Evolutionary conservation across 495 filamentous ascomycete genomes (phyloP), one percentile per base, ranked within the genome.

Genomic region (Aspergillus leporis): DNA sequence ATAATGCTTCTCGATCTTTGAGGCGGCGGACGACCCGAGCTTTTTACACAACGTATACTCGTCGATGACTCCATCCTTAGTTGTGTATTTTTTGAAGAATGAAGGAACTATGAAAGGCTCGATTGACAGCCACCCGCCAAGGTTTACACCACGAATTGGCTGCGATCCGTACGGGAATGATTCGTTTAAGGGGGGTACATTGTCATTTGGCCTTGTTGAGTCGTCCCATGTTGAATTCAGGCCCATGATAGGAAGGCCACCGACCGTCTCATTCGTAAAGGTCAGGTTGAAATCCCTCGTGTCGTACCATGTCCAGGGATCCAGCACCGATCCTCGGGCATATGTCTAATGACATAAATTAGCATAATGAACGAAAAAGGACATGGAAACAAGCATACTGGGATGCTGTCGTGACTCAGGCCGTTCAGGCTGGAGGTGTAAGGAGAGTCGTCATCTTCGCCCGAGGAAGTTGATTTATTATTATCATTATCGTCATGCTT

Each of bases 71-170:
- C 81, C 83, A 50, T 86, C 71, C 16, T 70, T 74, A 2, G 73
- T 63, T 51, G 83, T 78, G 74, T 90, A 96, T 8, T 61, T 61
- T 1, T 86, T 72, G 68, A 99, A 99, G 30, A 97, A 79, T 2
- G 92, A 96, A 0, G 95, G 95, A 16, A 88, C 92, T 66, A 99
- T 97, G 66, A 96, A 97, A 0, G 95, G 95, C 62, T 99, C 95
- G 8, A 99, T 76, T 0, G 87, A 89, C 3, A 99, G 82, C 95
- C 94, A 99, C 28, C 95, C 95, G 36, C 95, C 94, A 4, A 98
- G 64, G 69, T 97, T 99, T 22, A 98, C 89, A 2, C 95, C 95
- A 1, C 93, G 84, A 25, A 94, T 91, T 5, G 92, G 92, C 49
- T 75, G 83, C 3, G 81, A 83, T 1, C 89, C 84, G 67, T 98